A percentile compares a stretch with the other conserved stretches of the same genome.
Conservation (phyloP, 139 green algal species). For the Picochlorum sp. region DNA sequence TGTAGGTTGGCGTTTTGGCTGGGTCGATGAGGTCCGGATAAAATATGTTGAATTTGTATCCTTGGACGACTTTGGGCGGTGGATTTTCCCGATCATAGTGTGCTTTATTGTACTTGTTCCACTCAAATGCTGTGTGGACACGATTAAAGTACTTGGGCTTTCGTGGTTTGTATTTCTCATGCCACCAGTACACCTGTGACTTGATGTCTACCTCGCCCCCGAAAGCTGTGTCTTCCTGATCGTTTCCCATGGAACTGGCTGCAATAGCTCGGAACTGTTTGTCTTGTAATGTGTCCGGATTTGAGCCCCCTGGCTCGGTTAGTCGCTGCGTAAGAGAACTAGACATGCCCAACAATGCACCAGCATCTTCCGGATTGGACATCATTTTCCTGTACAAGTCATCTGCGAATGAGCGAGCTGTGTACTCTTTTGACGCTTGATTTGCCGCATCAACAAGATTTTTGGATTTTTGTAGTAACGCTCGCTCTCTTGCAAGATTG, state of each 20-base stretch:
- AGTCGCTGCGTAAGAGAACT: constrained; percentile 29
- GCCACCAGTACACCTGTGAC: constrained; percentile 89
- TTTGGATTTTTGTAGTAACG: constrained; percentile 23
- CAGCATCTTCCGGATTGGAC: constrained; percentile 13
- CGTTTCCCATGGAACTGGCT: constrained; percentile 46
- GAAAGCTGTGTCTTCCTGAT: constrained; percentile 59
- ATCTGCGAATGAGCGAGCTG: constrained; percentile 19
- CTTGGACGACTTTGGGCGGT: constrained; percentile 83
- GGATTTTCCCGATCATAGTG: constrained; percentile 99
- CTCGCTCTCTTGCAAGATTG: constrained; percentile 52
- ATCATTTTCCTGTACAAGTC: constrained; percentile 36
- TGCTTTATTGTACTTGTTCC: constrained; percentile 99
- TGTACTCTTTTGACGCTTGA: constrained; percentile 15
- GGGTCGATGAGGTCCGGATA: constrained; percentile 96
- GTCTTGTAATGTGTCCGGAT: constrained; percentile 8
- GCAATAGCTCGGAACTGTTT: constrained; percentile 24
- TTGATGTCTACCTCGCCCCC: constrained; percentile 64
- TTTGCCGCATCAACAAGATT: constrained; percentile 22
- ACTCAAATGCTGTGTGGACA: constrained; percentile 94
- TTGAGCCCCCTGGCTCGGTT: constrained; percentile 9
- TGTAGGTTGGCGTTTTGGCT: constrained; percentile 45
- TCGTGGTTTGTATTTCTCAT: constrained; percentile 95
- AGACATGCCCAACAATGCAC: constrained; percentile 3
- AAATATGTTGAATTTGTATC: constrained; percentile 99
- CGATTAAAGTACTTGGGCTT: constrained; percentile 99